phyloP scores from a whole-genome alignment of 371 early-diverging fungal genomes.

The Rhizopus microsporus region DNA sequence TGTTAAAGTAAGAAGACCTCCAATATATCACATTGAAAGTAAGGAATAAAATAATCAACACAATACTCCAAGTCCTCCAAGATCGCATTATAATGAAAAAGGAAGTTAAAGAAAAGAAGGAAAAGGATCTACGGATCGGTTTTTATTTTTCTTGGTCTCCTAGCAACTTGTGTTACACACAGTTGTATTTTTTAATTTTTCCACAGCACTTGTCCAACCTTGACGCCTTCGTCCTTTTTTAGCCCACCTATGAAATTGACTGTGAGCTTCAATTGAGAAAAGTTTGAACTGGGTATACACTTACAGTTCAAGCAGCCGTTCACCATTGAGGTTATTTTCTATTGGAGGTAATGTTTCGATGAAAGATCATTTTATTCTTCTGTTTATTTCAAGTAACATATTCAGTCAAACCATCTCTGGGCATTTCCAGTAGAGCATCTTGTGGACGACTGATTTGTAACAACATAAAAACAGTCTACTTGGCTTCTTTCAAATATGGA shows the following conservation, averaged over 20 bases:
- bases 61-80: slow-evolving; percentile 22
- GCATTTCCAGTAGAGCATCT: no score
- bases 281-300: slow-evolving; percentile 19
- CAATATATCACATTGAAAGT: slow-evolving; percentile 22
- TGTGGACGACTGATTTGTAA: no score
- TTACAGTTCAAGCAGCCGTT: slow-evolving; percentile 74
- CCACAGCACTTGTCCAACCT: slow-evolving; percentile 56
- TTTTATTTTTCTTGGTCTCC: no score
- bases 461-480: no score
- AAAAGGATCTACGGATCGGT: background rate
- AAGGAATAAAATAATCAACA: slow-evolving; percentile 15
- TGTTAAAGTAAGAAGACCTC: slow-evolving; percentile 10
- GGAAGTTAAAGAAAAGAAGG: slow-evolving; percentile 3
- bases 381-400: no score
- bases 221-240: slow-evolving; percentile 41
- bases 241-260: slow-evolving; percentile 44
- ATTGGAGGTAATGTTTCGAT: slow-evolving; percentile 89
- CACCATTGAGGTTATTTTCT: slow-evolving; percentile 62
- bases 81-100: slow-evolving; percentile 13
- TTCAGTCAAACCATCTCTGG: no score
- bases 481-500: no score
- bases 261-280: slow-evolving; percentile 3
- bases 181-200: slow-evolving; percentile 2
- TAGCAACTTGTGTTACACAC: background rate
- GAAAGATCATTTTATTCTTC: slow-evolving; percentile 17